Base-by-base conservation (phyloP, 2,329 filamentous ascomycete species). In the Xylariaceae sp. region DNA sequence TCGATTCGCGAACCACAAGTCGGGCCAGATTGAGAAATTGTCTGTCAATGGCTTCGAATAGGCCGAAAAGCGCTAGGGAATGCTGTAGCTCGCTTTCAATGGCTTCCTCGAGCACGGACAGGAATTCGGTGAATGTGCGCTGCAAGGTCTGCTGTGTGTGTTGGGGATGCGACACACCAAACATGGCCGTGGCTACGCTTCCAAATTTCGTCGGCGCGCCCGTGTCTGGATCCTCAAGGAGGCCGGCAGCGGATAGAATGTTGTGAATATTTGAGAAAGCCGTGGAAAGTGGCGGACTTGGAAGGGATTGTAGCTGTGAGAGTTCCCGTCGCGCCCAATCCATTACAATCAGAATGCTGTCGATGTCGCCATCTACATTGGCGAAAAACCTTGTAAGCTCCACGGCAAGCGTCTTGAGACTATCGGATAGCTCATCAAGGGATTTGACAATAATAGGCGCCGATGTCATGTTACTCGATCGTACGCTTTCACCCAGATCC, bases 321-420 rank as follows among this genome's bases (percentile, higher is more conserved):
- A 97, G 81, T 70, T 96, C 91, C 61, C 91, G 85, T 67, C 87
- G 87, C 11, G 90, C 89, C 92, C 92, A 96, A 68, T 96, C 90
- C 91, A 97, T 96, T 50, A 95, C 90, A 57, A 94, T 87, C 37
- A 97, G 79, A 62, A 96, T 95, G 57, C 81, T 87, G 68, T 96
- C 92, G 64, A 97, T 88, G 66, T 96, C 92, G 30, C 90, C 89
- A 65, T 96, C 90, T 9, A 97, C 90, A 61, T 91, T 89, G 50
- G 91, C 88, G 70, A 96, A 96, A 75, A 97, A 96, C 65, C 86
- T 86, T 6, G 89, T 95, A 62, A 96, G 80, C 69, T 96, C 91
- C 12, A 91, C 78, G 1, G 90, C 89, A 29, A 97, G 77, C 2
- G 84, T 86, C 72, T 92, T 95, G 58, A 96, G 80, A 52, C 84